Percentiles rank a stretch among this genome's conserved stretches.
phyloP scores from a whole-genome alignment of 331 rosid genomes.

The Cucumis variabilis region DNA sequence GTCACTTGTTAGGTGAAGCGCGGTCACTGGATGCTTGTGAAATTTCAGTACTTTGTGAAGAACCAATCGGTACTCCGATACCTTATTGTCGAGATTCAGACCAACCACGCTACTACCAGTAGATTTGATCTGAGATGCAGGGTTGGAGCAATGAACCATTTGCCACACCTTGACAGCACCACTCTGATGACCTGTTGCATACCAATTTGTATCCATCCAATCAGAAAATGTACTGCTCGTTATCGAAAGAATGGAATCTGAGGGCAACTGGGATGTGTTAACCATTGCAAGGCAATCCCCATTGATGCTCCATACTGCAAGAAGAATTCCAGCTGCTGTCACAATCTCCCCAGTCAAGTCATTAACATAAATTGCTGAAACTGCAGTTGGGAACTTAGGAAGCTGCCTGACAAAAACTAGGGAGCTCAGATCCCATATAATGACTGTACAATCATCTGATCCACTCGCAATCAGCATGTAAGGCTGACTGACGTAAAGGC shows the following conservation, averaged over 20 bases:
- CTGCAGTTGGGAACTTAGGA: slow-evolving; percentile 87
- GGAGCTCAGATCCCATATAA: slow-evolving; percentile 98
- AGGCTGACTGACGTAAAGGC: slow-evolving; percentile 97
- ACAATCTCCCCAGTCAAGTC: slow-evolving; percentile 97
- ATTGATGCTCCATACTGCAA: slow-evolving; percentile 94
- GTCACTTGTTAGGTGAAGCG: slow-evolving; percentile 81
- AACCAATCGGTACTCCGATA: slow-evolving; percentile 79
- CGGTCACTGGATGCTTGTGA: slow-evolving; percentile 93
- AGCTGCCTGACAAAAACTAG: slow-evolving; percentile 94
- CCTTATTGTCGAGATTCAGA: slow-evolving; percentile 58
- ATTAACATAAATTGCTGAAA: slow-evolving; percentile 88
- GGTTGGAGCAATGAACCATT: slow-evolving; percentile 80
- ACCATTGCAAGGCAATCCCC: slow-evolving; percentile 97
- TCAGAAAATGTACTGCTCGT: slow-evolving; percentile 86
- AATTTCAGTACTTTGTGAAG: slow-evolving; percentile 82
- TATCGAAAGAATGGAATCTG: slow-evolving; percentile 92
- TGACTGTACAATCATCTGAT: slow-evolving; percentile 93
- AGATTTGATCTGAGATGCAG: slow-evolving; percentile 64
- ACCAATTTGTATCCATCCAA: slow-evolving; percentile 97
- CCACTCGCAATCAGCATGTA: slow-evolving; percentile 98
- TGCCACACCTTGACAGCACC: slow-evolving; percentile 99
- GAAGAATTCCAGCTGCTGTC: slow-evolving; percentile 94
- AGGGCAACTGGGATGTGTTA: slow-evolving; percentile 94
- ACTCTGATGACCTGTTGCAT: slow-evolving; percentile 99
- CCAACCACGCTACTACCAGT: slow-evolving; percentile 52